Evolutionary conservation across 495 filamentous ascomycete genomes (phyloP).

Genomic region (Peziza echinospora): DNA sequence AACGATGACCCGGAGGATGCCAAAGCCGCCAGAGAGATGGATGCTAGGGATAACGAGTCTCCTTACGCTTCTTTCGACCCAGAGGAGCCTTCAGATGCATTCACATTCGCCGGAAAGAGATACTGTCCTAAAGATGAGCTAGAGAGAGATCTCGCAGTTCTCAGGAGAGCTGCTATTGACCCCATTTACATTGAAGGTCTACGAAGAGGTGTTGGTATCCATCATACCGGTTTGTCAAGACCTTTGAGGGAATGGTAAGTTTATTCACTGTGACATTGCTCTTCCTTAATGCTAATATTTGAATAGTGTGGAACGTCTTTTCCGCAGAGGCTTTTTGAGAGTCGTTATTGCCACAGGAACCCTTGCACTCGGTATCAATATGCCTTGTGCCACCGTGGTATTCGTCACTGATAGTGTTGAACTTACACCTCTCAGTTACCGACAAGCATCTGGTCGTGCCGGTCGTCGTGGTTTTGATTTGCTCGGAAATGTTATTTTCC

Average conservation of each 20-base stretch:
- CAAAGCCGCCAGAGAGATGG: neutral
- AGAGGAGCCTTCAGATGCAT: conserved; percentile 34
- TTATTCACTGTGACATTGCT: neutral
- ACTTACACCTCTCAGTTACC: conserved; percentile 51
- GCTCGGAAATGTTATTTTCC: conserved; percentile 62
- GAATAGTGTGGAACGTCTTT: conserved; percentile 42
- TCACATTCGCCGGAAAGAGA: conserved; percentile 41
- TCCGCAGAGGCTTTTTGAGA: conserved; percentile 47
- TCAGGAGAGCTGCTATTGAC: conserved; percentile 26
- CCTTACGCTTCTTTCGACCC: conserved; percentile 40
- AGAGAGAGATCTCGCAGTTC: conserved; percentile 23
- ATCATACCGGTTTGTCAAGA: conserved; percentile 60
- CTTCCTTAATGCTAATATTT: conserved; percentile 1
- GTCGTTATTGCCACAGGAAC: conserved; percentile 64
- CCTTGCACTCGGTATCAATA: conserved; percentile 57
- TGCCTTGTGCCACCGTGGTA: conserved; percentile 65
- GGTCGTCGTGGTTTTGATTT: conserved; percentile 63
- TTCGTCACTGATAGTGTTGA: conserved; percentile 52
- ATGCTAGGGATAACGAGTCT: neutral
- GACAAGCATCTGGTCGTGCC: conserved; percentile 54
- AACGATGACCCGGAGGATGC: conserved; percentile 1
- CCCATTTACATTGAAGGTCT: conserved; percentile 33
- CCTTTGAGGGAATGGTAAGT: conserved; percentile 42
- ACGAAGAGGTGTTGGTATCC: conserved; percentile 45
- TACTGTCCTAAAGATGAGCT: conserved; percentile 33